Evolutionary conservation across 371 early-diverging fungal species (phyloP), one percentile per base, ranked within the genome.

Genomic region (Mucor plumbeus): DNA sequence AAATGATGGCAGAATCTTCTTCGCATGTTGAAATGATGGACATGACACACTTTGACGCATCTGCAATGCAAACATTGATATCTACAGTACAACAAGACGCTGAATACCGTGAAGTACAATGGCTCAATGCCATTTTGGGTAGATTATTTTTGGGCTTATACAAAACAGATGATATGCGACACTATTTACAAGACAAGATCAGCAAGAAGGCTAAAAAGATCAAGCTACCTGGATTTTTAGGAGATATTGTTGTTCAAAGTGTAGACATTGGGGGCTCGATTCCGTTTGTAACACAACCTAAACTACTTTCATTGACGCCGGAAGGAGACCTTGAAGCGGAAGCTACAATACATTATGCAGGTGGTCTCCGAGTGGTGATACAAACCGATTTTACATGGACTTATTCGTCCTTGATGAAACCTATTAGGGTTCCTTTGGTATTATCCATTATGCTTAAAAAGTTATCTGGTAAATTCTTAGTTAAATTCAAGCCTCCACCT

Each of bases 41-140:
- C 64, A 83, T 69, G 41, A 80, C 84, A 1, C 81, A 77, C 17
- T 87, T 88, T 59, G 85, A 87, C 44, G 50, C 50, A 5, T 58
- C 66, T 7, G 86, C 87, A 0, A 83, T 88, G 63, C 68, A 81
- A 55, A 65, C 76, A 14, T 72, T 86, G 38, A 81, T 87, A 21
- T 71, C 67, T 19, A 83, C 70, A 47, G 72, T 89, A 54, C 85
- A 77, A 55, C 86, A 78, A 53, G 83, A 83, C 74, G 86, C 83
- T 41, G 82, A 80, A 39, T 83, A 85, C 39, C 80, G 80, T 10
- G 77, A 87, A 41, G 84, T 87, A 34, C 88, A 88, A 56, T 95
- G 97, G 97, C 82, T 96, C 47, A 96, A 96, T 76, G 95, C 94
- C 5, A 85, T 95, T n/a, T 64, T 94, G 9, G 95, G 97, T 6